These are phyloP conservation scores for Ophiostoma sp. DNA, from an alignment of 2,329 filamentous ascomycete species.

Conservation along the genomic window DNA sequence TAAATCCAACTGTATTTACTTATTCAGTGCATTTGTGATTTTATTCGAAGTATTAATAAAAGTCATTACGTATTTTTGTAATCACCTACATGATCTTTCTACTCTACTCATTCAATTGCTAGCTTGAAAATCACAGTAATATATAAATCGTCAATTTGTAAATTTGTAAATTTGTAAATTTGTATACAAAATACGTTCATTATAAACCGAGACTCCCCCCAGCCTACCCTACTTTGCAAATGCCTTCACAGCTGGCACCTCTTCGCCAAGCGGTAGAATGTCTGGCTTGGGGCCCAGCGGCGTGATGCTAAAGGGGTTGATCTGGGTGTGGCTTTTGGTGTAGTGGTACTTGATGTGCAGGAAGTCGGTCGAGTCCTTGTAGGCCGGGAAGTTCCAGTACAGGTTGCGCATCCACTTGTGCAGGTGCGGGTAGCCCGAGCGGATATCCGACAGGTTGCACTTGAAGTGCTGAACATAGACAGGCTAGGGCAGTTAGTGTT, in stretches of 20 bases:
- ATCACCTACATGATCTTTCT: no score
- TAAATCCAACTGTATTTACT: not conserved
- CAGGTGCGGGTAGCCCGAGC: constrained; percentile 72
- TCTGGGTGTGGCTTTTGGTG: constrained; percentile 57
- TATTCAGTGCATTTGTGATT: no score
- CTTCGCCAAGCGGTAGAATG: constrained; percentile 70
- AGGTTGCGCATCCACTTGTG: constrained; percentile 76
- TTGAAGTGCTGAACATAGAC: constrained; percentile 87
- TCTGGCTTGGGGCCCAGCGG: constrained; percentile 79
- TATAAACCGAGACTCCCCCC: not conserved
- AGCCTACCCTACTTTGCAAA: constrained; percentile 8
- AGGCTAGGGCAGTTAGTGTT: constrained; percentile 34
- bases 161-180: no score
- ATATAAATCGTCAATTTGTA: not conserved
- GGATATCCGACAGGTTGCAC: constrained; percentile 79
- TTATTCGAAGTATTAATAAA: no score
- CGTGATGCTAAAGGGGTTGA: constrained; percentile 68
- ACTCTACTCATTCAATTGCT: no score
- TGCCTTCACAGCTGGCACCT: constrained; percentile 56
- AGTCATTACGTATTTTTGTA: no score
- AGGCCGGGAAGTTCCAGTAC: constrained; percentile 79
- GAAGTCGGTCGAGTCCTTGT: constrained; percentile 79
- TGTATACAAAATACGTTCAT: not conserved
- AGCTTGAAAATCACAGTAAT: no score
- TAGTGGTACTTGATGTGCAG: constrained; percentile 87